Evolutionary conservation across 1,139 yeast genomes (phyloP), one percentile per base, ranked within the genome.

Genomic region (Yarrowia galli): DNA sequence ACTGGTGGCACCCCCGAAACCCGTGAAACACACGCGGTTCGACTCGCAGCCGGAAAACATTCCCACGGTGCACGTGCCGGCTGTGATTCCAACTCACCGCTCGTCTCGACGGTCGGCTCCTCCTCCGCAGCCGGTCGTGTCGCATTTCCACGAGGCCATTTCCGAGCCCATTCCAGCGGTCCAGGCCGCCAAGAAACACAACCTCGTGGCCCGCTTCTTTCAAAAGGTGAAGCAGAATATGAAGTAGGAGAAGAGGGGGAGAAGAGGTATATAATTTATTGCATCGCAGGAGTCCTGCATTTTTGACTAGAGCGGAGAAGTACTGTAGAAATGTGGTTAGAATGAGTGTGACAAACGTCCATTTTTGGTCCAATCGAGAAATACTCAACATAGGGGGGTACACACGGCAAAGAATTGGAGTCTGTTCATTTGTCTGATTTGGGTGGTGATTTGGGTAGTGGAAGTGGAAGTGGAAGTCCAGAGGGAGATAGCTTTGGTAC

Each of bases 131-230:
- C 48, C 63, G 18, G 18, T 28, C 18, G 28, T 35, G 10, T 40
- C 48, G 36, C 63, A 56, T 40, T 56, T 56, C 48, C 63, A 56
- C 20, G 63, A 56, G 38, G 64, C 64, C 32, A 43, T 58, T 43
- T 20, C 28, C 32, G 64, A 42, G 16, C 64, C 64, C 42, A 42
- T 12, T 15, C 64, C 64, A 2, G 64, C 51, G 7, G 42, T 58
- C 2, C 64, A 58, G 51, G 64, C 64, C 6, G 51, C 36, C 42
- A 58, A 58, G 5, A 58, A 58, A 22, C 2, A 51, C 3, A 58
- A 58, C 36, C 22, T 58, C 28, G 64, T 58, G 16, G 64, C 64
- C 4, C 38, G 64, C 12, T 58, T 58, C 35, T 58, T 58, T 22
- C 49, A 43, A 15, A 58, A 58, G 64, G 51, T 58, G 42, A 58